Conservation (phyloP, 345 rosid species). For the Lenwebbia sp. region DNA sequence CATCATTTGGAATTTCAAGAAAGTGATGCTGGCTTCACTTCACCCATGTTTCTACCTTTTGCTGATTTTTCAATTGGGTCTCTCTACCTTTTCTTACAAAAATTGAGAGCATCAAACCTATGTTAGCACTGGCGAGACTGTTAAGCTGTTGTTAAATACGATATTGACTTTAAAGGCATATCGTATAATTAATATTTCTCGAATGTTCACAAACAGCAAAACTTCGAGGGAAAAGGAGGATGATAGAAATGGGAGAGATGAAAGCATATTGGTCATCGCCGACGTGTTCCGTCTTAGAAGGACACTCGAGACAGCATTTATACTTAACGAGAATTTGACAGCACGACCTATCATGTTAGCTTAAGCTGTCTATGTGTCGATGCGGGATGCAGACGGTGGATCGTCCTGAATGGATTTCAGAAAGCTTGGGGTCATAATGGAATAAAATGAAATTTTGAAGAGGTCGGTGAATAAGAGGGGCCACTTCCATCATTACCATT, state of each 20-base stretch:
- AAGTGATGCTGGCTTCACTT: not conserved
- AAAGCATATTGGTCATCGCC: not conserved
- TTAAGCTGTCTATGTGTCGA: too few species aligned
- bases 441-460: not conserved
- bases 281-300: not conserved
- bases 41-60: not conserved
- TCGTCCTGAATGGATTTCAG: not conserved
- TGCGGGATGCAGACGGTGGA: not conserved
- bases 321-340: not conserved
- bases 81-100: not conserved
- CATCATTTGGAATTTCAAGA: not conserved
- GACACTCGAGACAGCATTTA: rapidly evolving
- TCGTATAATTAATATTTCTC: not conserved
- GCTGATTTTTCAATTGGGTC: not conserved
- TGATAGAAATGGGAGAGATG: not conserved
- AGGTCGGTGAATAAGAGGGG: not conserved
- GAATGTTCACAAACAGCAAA: not conserved
- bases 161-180: not conserved
- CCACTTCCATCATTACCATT: not conserved
- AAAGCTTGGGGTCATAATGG: not conserved
- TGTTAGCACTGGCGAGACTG: not conserved
- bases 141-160: not conserved
- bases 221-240: not conserved
- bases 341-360: not conserved
- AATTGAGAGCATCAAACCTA: not conserved